phyloP scores from a whole-genome alignment of 768 basidiomycete species.

The Suillus subalutaceus region DNA sequence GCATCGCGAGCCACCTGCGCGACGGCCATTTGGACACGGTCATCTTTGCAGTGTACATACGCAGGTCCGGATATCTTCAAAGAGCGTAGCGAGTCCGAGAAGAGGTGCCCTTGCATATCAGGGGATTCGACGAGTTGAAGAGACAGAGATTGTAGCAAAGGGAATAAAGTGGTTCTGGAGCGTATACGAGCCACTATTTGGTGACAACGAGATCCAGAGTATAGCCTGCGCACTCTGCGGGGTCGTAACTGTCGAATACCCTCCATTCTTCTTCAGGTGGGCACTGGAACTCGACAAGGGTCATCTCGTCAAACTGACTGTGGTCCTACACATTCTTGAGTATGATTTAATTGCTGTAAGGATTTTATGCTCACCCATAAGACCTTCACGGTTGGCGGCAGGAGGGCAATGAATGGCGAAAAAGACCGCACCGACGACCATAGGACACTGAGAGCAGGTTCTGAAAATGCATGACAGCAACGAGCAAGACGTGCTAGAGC shows the following conservation, averaged over 20 bases:
- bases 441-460: constrained; percentile 17
- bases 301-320: constrained; percentile 2
- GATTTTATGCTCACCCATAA: constrained; percentile 15
- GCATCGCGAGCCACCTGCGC: constrained; percentile 20
- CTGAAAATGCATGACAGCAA: constrained; percentile 15
- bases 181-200: constrained; percentile 11
- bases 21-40: constrained; percentile 20
- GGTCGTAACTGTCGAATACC: constrained; percentile 21
- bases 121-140: not conserved
- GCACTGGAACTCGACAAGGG: constrained; percentile 13
- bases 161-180: not conserved
- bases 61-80: constrained; percentile 16
- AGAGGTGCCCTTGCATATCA: constrained; percentile 9
- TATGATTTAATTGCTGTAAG: not conserved
- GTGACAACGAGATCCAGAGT: constrained; percentile 10
- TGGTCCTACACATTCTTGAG: not conserved
- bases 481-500: constrained; percentile 13
- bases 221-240: constrained; percentile 17
- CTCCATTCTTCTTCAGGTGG: constrained; percentile 18
- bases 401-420: constrained; percentile 17
- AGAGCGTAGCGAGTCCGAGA: constrained; percentile 19
- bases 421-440: constrained; percentile 23
- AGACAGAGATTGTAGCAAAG: constrained; percentile 2
- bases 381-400: constrained; percentile 15
- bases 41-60: constrained; percentile 16